Conservation (phyloP, 2,329 filamentous ascomycete genomes). For the Beauveria rudraprayagi region DNA sequence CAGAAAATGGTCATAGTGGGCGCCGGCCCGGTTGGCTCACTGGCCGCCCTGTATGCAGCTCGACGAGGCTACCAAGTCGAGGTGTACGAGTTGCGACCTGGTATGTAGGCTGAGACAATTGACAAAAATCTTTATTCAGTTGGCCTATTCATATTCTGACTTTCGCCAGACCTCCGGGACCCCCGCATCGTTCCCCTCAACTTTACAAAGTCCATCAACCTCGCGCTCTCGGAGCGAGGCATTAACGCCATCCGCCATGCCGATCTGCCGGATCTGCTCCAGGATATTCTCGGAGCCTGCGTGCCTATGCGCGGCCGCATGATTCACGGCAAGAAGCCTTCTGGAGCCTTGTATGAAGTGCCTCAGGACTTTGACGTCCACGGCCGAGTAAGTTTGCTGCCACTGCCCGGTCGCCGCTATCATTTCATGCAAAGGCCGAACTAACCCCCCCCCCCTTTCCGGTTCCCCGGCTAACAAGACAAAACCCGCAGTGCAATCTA, state of each 20-base stretch:
- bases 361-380: constrained; percentile 88
- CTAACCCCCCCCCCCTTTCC: background rate
- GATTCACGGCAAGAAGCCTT: constrained; percentile 68
- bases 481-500: constrained; percentile 57
- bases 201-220: constrained; percentile 97
- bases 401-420: background rate
- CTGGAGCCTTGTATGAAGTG: constrained; percentile 65
- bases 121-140: background rate
- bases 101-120: constrained; percentile 41
- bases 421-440: background rate
- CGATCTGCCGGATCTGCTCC: constrained; percentile 57
- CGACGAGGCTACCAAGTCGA: constrained; percentile 82
- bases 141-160: background rate
- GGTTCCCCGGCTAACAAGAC: background rate
- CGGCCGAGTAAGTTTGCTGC: constrained; percentile 55
- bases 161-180: constrained; percentile 68
- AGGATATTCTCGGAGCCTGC: constrained; percentile 66
- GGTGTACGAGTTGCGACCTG: constrained; percentile 85
- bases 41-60: constrained; percentile 89
- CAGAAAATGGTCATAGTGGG: constrained; percentile 80
- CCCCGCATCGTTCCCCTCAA: constrained; percentile 77
- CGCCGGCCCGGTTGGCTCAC: constrained; percentile 84
- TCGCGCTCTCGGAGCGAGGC: constrained; percentile 87
- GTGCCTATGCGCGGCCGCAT: constrained; percentile 95
- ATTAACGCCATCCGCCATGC: constrained; percentile 78